Conservation (phyloP, 495 filamentous ascomycete species). For the Hypoxylon fuscum region DNA sequence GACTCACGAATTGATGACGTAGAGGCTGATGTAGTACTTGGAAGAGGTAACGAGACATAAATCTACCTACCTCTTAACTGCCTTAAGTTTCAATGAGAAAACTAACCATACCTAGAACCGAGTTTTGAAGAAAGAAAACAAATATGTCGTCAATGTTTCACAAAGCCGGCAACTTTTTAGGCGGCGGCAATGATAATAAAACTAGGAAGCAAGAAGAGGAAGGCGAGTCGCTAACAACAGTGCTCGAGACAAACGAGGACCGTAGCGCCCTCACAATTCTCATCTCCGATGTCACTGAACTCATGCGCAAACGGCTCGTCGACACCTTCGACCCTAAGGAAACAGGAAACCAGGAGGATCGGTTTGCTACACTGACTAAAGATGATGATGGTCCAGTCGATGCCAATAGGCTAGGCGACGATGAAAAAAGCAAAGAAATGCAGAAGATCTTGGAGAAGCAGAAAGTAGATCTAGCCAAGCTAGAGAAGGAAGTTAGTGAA, state of each 20-base stretch:
- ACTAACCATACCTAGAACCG: too few relatives aligned
- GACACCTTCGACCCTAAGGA: conserved; percentile 51
- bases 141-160: conserved; percentile 37
- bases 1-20: conserved; percentile 26
- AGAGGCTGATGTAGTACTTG: conserved; percentile 9
- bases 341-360: conserved; percentile 27
- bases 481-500: conserved; percentile 49
- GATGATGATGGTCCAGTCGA: conserved; percentile 35
- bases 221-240: conserved; percentile 37
- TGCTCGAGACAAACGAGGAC: conserved; percentile 48
- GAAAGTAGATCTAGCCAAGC: conserved; percentile 35
- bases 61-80: not conserved
- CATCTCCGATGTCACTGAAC: conserved; percentile 50
- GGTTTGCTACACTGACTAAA: conserved; percentile 16
- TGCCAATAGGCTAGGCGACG: conserved; percentile 11
- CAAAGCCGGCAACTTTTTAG: conserved; percentile 34
- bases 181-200: conserved; percentile 15
- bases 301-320: conserved; percentile 50
- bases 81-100: too few relatives aligned
- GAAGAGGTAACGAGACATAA: not conserved
- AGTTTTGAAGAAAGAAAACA: not conserved
- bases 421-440: conserved; percentile 25
- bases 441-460: conserved; percentile 43
- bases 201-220: conserved; percentile 33
- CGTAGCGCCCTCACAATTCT: conserved; percentile 47